Conservation (phyloP, 2,329 filamentous ascomycete species). For the Capronia coronata region DNA sequence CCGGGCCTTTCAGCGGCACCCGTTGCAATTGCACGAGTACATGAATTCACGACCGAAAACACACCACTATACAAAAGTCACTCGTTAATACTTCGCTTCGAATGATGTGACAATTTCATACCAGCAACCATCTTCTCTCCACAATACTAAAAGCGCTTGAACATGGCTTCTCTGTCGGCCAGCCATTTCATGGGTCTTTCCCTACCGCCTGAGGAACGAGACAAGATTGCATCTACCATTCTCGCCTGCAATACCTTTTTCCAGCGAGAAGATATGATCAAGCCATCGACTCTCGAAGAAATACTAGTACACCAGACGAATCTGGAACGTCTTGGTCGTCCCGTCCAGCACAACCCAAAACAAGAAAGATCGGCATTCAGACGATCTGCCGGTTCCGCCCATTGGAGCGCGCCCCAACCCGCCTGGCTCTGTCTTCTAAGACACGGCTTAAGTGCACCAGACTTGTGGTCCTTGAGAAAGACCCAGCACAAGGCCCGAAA, state of each 20-base stretch:
- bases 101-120: not conserved
- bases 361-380: not conserved
- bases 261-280: not conserved
- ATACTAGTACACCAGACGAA: not conserved
- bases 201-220: too few species aligned
- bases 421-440: not conserved
- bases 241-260: too few species aligned
- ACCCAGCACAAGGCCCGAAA: not conserved
- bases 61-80: not conserved
- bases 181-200: too few species aligned
- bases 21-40: not conserved
- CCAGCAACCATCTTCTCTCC: not conserved
- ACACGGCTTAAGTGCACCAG: not conserved
- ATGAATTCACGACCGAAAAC: too few species aligned
- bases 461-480: too few species aligned
- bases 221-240: too few species aligned
- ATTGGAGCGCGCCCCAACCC: not conserved
- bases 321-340: not conserved
- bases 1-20: not conserved
- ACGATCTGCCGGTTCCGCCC: not conserved
- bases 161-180: too few species aligned
- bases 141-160: too few species aligned
- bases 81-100: not conserved
- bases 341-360: not conserved
- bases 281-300: not conserved